Conservation (phyloP, 495 filamentous ascomycete species). For the Neurospora sp. region DNA sequence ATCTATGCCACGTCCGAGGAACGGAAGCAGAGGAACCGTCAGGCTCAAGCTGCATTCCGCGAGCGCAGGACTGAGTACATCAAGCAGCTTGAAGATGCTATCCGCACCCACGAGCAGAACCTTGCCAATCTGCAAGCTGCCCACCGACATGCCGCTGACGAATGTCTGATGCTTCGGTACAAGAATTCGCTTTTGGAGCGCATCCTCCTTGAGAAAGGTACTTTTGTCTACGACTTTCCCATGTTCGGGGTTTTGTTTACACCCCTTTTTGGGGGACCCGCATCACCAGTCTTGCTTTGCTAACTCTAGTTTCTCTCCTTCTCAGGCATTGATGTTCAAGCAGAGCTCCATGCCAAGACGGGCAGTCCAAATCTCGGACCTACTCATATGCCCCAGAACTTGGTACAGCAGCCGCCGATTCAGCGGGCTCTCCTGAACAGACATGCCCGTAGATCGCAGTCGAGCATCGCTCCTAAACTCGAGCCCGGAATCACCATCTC, state of each 20-base stretch:
- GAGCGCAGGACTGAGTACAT: constrained; percentile 98
- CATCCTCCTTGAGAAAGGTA: constrained; percentile 92
- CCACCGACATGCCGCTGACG: constrained; percentile 89
- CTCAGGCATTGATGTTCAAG: constrained; percentile 91
- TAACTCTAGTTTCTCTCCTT: background rate
- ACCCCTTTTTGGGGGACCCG: background rate
- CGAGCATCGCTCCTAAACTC: constrained; percentile 62
- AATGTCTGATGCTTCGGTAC: constrained; percentile 95
- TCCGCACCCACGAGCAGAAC: constrained; percentile 93
- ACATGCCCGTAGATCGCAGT: constrained; percentile 56
- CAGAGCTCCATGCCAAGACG: constrained; percentile 82
- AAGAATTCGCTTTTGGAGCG: constrained; percentile 95
- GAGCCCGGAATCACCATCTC: constrained; percentile 45
- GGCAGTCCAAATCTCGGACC: constrained; percentile 60
- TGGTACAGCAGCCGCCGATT: constrained; percentile 56
- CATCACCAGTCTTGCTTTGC: background rate
- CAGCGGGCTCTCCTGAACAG: constrained; percentile 65
- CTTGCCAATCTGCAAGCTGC: constrained; percentile 86
- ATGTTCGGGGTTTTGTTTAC: background rate
- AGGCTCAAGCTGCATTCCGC: constrained; percentile 93
- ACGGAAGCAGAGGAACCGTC: constrained; percentile 92
- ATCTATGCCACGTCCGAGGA: constrained; percentile 99
- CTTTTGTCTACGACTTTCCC: background rate
- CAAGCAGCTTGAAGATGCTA: constrained; percentile 95
- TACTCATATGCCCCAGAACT: constrained; percentile 51